Evolutionary conservation across 257 asterid species (phyloP).

Genomic region (Schizonepeta tenuifolia): DNA sequence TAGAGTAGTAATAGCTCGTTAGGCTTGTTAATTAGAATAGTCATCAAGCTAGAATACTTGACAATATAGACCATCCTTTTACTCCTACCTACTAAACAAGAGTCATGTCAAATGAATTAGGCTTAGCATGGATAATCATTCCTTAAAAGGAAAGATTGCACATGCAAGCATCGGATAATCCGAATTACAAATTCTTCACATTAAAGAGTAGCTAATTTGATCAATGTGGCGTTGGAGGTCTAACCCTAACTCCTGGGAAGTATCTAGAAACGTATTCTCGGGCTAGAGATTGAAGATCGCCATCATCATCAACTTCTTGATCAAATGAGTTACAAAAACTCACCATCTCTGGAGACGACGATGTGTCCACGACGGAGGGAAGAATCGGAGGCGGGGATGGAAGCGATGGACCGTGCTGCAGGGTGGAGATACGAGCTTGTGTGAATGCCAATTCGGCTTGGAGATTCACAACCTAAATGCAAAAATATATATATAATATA

Average conservation of each 20-base stretch:
- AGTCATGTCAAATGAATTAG: background rate
- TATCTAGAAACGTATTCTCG: constrained; percentile 61
- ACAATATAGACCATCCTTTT: background rate
- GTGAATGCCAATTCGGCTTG: constrained; percentile 83
- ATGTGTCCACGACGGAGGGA: constrained; percentile 19
- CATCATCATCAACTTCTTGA: constrained; percentile 37
- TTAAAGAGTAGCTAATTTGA: background rate
- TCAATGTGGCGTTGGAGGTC: constrained; percentile 47
- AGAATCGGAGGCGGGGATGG: constrained; percentile 19
- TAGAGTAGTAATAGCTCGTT: too few relatives aligned
- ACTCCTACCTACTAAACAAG: background rate
- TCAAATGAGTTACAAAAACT: constrained; percentile 41
- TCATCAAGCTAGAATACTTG: too few relatives aligned
- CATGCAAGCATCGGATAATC: background rate
- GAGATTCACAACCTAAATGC: constrained; percentile 62
- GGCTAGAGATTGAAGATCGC: constrained; percentile 55
- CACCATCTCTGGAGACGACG: constrained; percentile 38
- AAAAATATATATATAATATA: too few relatives aligned
- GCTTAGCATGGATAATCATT: background rate
- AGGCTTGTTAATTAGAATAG: too few relatives aligned
- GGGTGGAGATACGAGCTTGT: constrained; percentile 78
- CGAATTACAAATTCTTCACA: background rate
- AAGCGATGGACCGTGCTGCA: constrained; percentile 37
- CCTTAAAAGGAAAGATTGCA: background rate
- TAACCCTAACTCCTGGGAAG: constrained; percentile 53